A percentile compares a stretch with the other conserved stretches of the same genome.
These are phyloP conservation scores for Lyophyllum semitale DNA, from an alignment of 768 basidiomycete species.

Conservation along the genomic window DNA sequence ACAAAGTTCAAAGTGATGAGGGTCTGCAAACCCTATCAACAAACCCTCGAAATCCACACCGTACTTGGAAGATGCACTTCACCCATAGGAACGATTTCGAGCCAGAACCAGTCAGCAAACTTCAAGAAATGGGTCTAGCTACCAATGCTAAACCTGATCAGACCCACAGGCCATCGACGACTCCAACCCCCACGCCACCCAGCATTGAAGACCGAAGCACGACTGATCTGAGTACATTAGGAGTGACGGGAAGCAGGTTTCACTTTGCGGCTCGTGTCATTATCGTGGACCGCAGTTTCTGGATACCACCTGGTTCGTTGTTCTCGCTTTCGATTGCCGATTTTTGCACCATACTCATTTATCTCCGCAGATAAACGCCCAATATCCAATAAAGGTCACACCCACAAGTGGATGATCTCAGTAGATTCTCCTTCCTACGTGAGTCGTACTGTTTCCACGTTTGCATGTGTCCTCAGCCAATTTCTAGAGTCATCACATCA, in stretches of 20 bases:
- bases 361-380: conserved; percentile 29
- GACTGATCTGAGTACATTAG: background rate
- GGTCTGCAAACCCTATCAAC: background rate
- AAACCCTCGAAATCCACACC: background rate
- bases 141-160: background rate
- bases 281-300: conserved; percentile 50
- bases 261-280: conserved; percentile 49
- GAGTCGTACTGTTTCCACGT: conserved; percentile 11
- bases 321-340: background rate
- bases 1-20: background rate
- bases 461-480: conserved; percentile 6
- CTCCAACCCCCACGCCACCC: background rate
- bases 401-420: conserved; percentile 59
- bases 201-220: background rate
- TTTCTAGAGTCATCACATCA: conserved; percentile 42
- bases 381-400: conserved; percentile 25
- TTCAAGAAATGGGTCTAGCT: background rate
- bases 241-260: conserved; percentile 38
- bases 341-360: background rate
- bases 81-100: conserved; percentile 13
- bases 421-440: conserved; percentile 56
- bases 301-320: conserved; percentile 41
- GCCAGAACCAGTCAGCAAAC: conserved; percentile 1
- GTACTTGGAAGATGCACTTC: conserved; percentile 17
- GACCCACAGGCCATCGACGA: background rate